phyloP scores from a whole-genome alignment of 345 rosid species.

The Toxicodendron radicans region DNA sequence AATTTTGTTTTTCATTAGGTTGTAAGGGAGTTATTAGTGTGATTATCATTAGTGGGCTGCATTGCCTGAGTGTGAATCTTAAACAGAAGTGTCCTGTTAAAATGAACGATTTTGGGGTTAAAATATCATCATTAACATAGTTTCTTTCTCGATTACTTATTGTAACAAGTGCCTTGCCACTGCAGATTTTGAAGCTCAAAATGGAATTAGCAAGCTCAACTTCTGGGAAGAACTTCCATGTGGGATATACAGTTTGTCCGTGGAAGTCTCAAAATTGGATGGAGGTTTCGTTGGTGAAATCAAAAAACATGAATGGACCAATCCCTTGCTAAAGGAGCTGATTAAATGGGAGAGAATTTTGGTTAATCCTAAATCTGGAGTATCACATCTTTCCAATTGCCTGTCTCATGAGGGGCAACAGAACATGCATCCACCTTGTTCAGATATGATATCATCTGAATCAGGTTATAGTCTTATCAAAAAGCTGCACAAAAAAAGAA shows the following conservation, averaged over 20 bases:
- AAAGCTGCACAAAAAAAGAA: background rate
- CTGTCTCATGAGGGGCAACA: conserved; percentile 15
- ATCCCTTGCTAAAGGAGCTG: conserved; percentile 48
- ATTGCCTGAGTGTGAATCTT: background rate
- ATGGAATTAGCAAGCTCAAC: conserved; percentile 33
- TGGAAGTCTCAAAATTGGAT: conserved; percentile 36
- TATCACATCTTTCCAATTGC: conserved; percentile 22
- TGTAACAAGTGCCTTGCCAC: background rate
- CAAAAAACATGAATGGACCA: conserved; percentile 65
- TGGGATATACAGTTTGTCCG: conserved; percentile 66
- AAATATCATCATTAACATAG: background rate
- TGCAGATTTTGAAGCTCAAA: conserved; percentile 52
- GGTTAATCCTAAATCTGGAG: conserved; percentile 55
- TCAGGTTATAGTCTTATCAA: conserved; percentile 21
- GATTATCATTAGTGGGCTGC: background rate
- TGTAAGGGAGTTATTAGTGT: background rate
- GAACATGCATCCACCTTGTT: conserved; percentile 17
- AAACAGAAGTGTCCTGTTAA: background rate
- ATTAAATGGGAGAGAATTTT: conserved; percentile 69
- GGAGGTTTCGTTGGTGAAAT: conserved; percentile 47
- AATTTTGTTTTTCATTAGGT: background rate
- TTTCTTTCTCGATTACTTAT: background rate
- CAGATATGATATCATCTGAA: conserved; percentile 26
- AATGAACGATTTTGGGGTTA: background rate
- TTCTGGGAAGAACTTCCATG: conserved; percentile 95